Evolutionary conservation across 2,329 filamentous ascomycete species (phyloP).

Genomic region (Fusarium piperis): DNA sequence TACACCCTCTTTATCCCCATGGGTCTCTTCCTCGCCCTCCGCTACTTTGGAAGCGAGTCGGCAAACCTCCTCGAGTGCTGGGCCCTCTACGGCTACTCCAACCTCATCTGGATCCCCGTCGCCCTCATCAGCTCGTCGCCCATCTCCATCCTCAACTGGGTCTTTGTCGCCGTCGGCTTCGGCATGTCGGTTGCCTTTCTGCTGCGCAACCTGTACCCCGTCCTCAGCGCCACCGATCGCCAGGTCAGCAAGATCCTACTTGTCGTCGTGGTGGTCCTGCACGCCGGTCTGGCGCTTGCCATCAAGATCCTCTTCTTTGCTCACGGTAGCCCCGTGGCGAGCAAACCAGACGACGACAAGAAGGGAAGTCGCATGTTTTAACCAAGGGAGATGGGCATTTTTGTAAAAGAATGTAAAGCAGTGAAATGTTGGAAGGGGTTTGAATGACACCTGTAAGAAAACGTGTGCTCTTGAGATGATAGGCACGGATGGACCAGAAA

Average conservation of each 20-base stretch:
- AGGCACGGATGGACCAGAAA: conserved; percentile 14
- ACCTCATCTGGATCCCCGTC: conserved; percentile 96
- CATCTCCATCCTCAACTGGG: conserved; percentile 87
- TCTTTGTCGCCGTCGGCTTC: conserved; percentile 89
- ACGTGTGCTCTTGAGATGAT: conserved; percentile 11
- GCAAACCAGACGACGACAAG: conserved; percentile 50
- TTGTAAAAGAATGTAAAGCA: neutral
- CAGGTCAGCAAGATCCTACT: conserved; percentile 91
- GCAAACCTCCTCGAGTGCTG: conserved; percentile 95
- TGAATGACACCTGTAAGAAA: conserved; percentile 30
- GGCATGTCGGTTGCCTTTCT: conserved; percentile 85
- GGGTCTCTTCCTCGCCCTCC: conserved; percentile 84
- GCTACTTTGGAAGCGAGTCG: conserved; percentile 94
- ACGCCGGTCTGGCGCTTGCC: conserved; percentile 88
- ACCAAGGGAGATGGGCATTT: neutral
- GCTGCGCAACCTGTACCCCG: conserved; percentile 86
- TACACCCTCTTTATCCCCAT: conserved; percentile 91
- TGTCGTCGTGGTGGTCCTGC: conserved; percentile 82
- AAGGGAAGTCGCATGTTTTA: conserved; percentile 35
- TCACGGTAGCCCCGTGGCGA: conserved; percentile 66
- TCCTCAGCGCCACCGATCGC: conserved; percentile 90
- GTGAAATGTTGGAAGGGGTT: conserved; percentile 12
- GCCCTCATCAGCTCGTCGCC: conserved; percentile 92
- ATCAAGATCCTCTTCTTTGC: conserved; percentile 99
- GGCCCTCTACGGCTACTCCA: conserved; percentile 95